Evolutionary conservation across 176 grass and related monocot genomes (phyloP), one percentile per base, ranked within the genome.

Genomic region (Avena eriantha): DNA sequence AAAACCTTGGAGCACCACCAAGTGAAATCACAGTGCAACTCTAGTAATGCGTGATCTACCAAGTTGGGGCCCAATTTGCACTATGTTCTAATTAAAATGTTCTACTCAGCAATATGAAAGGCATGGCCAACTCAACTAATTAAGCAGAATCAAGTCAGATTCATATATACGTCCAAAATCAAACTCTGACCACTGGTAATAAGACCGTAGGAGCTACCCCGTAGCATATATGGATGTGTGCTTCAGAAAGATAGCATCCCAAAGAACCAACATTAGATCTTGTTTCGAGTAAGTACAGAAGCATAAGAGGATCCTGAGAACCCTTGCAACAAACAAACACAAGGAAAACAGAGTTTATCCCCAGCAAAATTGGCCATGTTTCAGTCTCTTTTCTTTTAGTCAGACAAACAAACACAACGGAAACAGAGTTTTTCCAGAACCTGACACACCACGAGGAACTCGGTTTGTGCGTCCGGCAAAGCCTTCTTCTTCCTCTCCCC

Each of bases 381-480:
- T 2, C 26, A 29, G 29, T 29, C 5, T 31, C 24, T 65, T 4
- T 65, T 65, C 16, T 33, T 13, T 33, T 33, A 26, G 11, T 31
- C 61, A 66, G 63, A 66, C 26, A 66, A 33, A 66, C 63, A 66
- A 65, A 66, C 63, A 66, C 63, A 64, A 22, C 10, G 23, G 26
- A 22, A 64, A 29, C 23, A 66, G 26, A 66, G 63, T 66, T 66
- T 65, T 66, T 66, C 13, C 63, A 66, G 63, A 66, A 66, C 63
- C 63, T 66, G 63, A 33, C 33, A 66, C 56, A 57, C 19, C 55
- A 58, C 60, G 11, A 26, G 60, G 60, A 66, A 33, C 14, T 66
- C 63, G 50, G 50, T 13, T 53, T 53, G 39, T 41, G 39, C 39
- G 39, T 41, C 39, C 39, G 39, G 39, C 39, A 15, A 13, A 16